These are phyloP conservation scores for Candida qinlingensis DNA, from an alignment of 805 yeast genomes.

Conservation along the genomic window DNA sequence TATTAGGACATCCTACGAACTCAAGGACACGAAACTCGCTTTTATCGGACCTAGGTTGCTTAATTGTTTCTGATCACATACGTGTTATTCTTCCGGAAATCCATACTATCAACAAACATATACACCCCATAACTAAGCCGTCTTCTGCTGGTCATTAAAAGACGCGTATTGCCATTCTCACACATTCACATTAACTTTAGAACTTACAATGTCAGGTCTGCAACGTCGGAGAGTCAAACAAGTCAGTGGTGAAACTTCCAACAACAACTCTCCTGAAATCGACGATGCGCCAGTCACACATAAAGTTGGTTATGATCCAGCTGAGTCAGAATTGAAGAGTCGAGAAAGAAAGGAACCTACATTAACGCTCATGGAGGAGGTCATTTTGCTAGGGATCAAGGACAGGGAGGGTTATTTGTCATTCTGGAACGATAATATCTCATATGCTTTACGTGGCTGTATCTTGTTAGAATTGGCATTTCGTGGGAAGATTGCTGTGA, in stretches of 20 bases:
- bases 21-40: too few species aligned
- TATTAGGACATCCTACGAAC: too few species aligned
- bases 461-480: conserved; percentile 88
- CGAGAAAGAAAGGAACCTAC: conserved; percentile 49
- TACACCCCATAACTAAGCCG: too few species aligned
- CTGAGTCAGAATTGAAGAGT: conserved; percentile 34
- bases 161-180: too few species aligned
- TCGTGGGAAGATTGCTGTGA: conserved; percentile 81
- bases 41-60: too few species aligned
- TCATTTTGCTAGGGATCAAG: conserved; percentile 83
- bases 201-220: conserved; percentile 45
- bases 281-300: conserved; percentile 35
- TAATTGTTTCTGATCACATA: background rate
- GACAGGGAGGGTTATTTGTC: conserved; percentile 95
- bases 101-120: background rate
- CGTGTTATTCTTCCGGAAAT: background rate
- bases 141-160: background rate
- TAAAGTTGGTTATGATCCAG: conserved; percentile 79
- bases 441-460: conserved; percentile 94
- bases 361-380: conserved; percentile 94
- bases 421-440: conserved; percentile 97
- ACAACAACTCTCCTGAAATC: background rate
- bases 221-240: conserved; percentile 70
- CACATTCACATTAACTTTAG: too few species aligned
- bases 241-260: conserved; percentile 16